Base-by-base conservation (phyloP, 2,329 filamentous ascomycete genomes). In the Phialocephala subalpina region DNA sequence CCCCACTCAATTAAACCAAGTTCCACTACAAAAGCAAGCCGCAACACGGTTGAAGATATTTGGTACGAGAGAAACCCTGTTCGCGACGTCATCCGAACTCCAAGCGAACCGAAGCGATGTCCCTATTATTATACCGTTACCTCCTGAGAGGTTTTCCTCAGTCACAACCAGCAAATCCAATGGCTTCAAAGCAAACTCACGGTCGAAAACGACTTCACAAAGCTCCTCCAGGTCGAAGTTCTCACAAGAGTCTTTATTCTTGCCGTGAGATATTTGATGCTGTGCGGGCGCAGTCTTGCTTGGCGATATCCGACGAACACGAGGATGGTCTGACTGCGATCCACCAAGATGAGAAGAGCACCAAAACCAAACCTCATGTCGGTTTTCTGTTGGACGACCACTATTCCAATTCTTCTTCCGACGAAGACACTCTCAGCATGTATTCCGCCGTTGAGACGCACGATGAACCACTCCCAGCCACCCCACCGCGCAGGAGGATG, bases 141-240 rank as follows among this genome's bases (percentile, higher is more conserved):
- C 33, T 57, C 2, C 20, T 57, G 55, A 29, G 55, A 57, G 27
- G 25, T 8, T 20, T 20, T 22, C 25, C 36, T 14, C 42, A 58
- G 25, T 36, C 29, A 36, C 55, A 36, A 20, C 40, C 40, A 20
- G 36, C 38, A 20, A n/a, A 20, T 53, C 22, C 40, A 29, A 58
- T 33, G 38, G 6, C 62, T 33, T 58, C 60, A 22, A 16, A 14
- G 29, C 35, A 55, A 57, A 33, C 56, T 20, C 58, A 58, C 8
- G 38, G 29, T 8, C 62, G 60, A 55, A 70, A 63, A 61, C 42
- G 53, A 47, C 59, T 58, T 40, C 66, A 60, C 35, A 69, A 70
- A 60, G n/a, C 52, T 11, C 45, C 62, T 42, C 57, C 22, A 38
- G 52, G 20, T n/a, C 55, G 18, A 22, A 40, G 49, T 18, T 55